These are phyloP conservation scores for Stentor roeselii DNA, from an alignment of 73 alveolate genomes.

Conservation along the genomic window DNA sequence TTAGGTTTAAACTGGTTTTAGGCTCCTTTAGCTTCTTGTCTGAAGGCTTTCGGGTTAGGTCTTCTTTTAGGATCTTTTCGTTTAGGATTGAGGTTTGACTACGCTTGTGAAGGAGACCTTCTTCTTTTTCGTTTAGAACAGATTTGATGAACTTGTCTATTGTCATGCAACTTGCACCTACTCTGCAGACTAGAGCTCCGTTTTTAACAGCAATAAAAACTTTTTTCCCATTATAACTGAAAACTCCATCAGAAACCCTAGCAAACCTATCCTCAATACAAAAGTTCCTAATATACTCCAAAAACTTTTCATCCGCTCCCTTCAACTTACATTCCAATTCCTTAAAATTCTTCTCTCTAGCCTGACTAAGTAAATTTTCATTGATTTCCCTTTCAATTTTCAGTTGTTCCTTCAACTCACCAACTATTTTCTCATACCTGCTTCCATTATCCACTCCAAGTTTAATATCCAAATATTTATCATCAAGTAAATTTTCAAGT, in stretches of 20 bases:
- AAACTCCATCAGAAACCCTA: conserved; percentile 22
- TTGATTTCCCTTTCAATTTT: neutral
- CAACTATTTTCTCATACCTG: no score
- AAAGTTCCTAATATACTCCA: conserved; percentile 15
- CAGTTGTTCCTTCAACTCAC: neutral
- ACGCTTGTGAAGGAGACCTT: neutral
- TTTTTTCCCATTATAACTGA: conserved; percentile 31
- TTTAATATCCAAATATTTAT: neutral
- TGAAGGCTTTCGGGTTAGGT: neutral
- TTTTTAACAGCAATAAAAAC: conserved; percentile 50
- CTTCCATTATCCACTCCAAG: no score
- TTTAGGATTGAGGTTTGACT: neutral
- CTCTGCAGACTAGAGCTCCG: conserved; percentile 59
- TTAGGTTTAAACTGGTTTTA: no score
- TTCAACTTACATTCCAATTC: neutral
- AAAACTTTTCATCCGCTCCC: conserved; percentile 21
- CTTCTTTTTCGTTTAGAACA: conserved; percentile 29
- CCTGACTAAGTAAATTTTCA: neutral
- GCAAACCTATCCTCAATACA: neutral
- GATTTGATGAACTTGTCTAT: conserved; percentile 48
- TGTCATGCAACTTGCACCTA: conserved; percentile 70
- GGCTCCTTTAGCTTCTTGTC: neutral
- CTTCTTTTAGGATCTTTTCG: neutral
- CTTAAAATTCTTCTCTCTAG: conserved; percentile 3
- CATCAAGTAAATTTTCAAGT: neutral